phyloP scores from a whole-genome alignment of 345 rosid genomes.

The Euphorbia peplus region DNA sequence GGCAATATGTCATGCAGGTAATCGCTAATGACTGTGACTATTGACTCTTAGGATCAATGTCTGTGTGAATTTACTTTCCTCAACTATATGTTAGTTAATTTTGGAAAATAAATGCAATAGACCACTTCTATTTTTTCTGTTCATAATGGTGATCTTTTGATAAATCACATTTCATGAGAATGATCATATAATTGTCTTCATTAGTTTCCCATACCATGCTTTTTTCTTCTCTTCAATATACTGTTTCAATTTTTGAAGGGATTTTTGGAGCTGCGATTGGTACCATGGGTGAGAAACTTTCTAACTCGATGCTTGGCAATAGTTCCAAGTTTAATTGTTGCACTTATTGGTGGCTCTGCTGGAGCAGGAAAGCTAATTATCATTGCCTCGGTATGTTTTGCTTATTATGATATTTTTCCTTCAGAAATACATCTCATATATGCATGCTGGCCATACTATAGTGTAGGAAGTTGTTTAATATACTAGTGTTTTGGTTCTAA shows the following conservation, averaged over 20 bases:
- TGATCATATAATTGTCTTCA: neutral
- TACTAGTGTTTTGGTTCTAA: neutral
- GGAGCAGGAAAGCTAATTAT: constrained; percentile 90
- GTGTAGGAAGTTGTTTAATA: neutral
- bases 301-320: constrained; percentile 88
- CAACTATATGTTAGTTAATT: neutral
- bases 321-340: constrained; percentile 86
- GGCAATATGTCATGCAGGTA: constrained; percentile 98
- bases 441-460: too few relatives aligned
- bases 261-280: constrained; percentile 70
- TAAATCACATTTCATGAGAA: neutral
- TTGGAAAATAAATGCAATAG: neutral
- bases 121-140: neutral
- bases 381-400: constrained; percentile 68
- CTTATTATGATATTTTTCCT: constrained; percentile 3
- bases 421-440: neutral
- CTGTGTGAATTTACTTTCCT: neutral
- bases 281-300: constrained; percentile 81
- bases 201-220: neutral
- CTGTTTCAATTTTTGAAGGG: constrained; percentile 40
- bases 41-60: neutral
- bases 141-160: neutral
- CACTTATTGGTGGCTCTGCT: constrained; percentile 82
- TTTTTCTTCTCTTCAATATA: neutral
- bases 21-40: neutral